These are phyloP conservation scores for Russula lepida DNA, from an alignment of 768 basidiomycete genomes.

Conservation along the genomic window DNA sequence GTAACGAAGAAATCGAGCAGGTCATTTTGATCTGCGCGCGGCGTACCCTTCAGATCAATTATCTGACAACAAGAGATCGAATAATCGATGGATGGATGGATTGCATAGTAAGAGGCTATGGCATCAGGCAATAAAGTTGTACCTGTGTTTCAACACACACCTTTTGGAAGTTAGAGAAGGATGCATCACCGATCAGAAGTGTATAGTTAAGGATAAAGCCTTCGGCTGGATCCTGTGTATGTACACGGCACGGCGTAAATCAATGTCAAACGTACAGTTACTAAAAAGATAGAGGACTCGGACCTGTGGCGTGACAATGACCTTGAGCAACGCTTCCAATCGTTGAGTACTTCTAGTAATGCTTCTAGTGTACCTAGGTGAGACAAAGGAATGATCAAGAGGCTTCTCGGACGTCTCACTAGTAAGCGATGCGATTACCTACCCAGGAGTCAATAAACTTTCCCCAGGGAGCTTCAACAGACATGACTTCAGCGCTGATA, in stretches of 20 bases:
- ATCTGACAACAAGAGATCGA: slow-evolving; percentile 43
- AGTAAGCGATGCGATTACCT: slow-evolving; percentile 14
- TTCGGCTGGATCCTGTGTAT: slow-evolving; percentile 71
- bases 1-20: slow-evolving; percentile 88
- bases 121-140: neutral
- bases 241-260: neutral
- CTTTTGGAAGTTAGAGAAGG: slow-evolving; percentile 98
- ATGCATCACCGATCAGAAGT: slow-evolving; percentile 86
- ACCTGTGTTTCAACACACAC: slow-evolving; percentile 31
- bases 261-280: neutral
- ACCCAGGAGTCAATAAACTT: slow-evolving; percentile 47
- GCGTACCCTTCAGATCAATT: slow-evolving; percentile 89
- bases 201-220: slow-evolving; percentile 96
- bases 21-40: slow-evolving; percentile 76
- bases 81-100: neutral
- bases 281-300: slow-evolving; percentile 40
- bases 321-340: slow-evolving; percentile 89
- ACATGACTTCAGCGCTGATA: slow-evolving; percentile 79
- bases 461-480: slow-evolving; percentile 81
- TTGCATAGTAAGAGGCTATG: neutral
- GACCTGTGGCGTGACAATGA: slow-evolving; percentile 88
- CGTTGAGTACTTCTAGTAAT: slow-evolving; percentile 73
- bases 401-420: neutral
- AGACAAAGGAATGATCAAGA: slow-evolving; percentile 12
- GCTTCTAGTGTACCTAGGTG: slow-evolving; percentile 72